Evolutionary conservation across 768 basidiomycete species (phyloP).

Genomic region (Leucocoprinus birnbaumii): DNA sequence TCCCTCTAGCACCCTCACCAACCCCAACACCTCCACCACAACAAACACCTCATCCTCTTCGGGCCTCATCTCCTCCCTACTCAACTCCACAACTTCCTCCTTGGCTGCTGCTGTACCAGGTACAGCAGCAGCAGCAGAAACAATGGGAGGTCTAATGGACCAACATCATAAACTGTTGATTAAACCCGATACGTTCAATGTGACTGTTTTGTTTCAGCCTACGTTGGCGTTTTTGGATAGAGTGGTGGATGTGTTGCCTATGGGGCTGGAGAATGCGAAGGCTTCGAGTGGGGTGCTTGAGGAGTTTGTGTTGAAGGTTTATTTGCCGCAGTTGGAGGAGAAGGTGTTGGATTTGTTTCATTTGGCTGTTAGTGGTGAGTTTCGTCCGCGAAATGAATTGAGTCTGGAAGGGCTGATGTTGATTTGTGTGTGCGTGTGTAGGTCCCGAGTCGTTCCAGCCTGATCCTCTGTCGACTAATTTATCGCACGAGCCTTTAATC

Average conservation of each 20-base stretch:
- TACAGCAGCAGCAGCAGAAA: conserved; percentile 53
- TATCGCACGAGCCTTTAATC: conserved; percentile 72
- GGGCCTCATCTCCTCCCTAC: not conserved
- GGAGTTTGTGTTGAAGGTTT: conserved; percentile 90
- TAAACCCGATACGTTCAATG: conserved; percentile 91
- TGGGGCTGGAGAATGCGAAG: conserved; percentile 61
- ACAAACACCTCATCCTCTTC: not conserved
- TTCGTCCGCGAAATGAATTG: not conserved
- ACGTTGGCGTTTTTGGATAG: conserved; percentile 82
- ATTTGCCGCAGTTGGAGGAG: conserved; percentile 93
- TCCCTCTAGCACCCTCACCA: not conserved
- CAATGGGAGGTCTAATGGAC: conserved; percentile 65
- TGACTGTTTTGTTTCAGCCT: conserved; percentile 91
- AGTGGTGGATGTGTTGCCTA: conserved; percentile 68
- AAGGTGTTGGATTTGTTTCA: conserved; percentile 88
- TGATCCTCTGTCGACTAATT: conserved; percentile 62
- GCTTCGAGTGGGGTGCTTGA: conserved; percentile 77
- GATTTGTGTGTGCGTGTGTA: too few relatives aligned
- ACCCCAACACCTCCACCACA: not conserved
- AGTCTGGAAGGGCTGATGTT: not conserved
- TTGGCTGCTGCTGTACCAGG: too few relatives aligned
- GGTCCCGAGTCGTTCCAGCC: conserved; percentile 87
- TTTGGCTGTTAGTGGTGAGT: conserved; percentile 70
- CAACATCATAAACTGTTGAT: conserved; percentile 86
- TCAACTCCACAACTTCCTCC: too few relatives aligned